Conservation (phyloP, 495 filamentous ascomycete species). For the Ramalina intermedia region DNA sequence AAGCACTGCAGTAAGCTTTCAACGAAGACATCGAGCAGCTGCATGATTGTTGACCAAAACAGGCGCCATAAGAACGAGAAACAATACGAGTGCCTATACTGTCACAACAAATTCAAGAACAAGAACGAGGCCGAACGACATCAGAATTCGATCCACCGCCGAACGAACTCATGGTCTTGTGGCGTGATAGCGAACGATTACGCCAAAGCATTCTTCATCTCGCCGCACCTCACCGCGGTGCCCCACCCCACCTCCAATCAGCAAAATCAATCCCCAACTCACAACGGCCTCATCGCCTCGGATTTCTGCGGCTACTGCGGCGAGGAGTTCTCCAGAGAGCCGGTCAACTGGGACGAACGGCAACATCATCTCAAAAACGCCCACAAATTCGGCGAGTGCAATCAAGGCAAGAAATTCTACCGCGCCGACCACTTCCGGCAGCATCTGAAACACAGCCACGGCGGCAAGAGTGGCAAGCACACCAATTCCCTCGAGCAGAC, state of each 20-base stretch:
- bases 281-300: slow-evolving; percentile 36
- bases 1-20: slow-evolving; percentile 66
- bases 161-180: slow-evolving; percentile 96
- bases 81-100: slow-evolving; percentile 86
- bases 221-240: slow-evolving; percentile 21
- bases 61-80: slow-evolving; percentile 85
- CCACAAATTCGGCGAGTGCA: slow-evolving; percentile 97
- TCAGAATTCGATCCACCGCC: slow-evolving; percentile 89
- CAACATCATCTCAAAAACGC: slow-evolving; percentile 74
- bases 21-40: neutral
- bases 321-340: slow-evolving; percentile 69
- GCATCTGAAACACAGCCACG: slow-evolving; percentile 96
- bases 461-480: slow-evolving; percentile 94
- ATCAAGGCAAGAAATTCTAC: slow-evolving; percentile 96
- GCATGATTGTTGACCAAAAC: slow-evolving; percentile 5
- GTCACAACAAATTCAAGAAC: slow-evolving; percentile 95
- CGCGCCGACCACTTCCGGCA: slow-evolving; percentile 96
- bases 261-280: slow-evolving; percentile 24
- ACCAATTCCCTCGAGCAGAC: slow-evolving; percentile 95
- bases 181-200: slow-evolving; percentile 60
- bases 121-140: slow-evolving; percentile 98
- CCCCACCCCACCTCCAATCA: slow-evolving; percentile 24
- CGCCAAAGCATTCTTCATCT: slow-evolving; percentile 75
- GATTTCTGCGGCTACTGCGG: slow-evolving; percentile 95
- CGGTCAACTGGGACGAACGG: slow-evolving; percentile 70